These are phyloP conservation scores for Haplosporangium gracile DNA, from an alignment of 192 early-diverging fungal species.

Conservation along the genomic window DNA sequence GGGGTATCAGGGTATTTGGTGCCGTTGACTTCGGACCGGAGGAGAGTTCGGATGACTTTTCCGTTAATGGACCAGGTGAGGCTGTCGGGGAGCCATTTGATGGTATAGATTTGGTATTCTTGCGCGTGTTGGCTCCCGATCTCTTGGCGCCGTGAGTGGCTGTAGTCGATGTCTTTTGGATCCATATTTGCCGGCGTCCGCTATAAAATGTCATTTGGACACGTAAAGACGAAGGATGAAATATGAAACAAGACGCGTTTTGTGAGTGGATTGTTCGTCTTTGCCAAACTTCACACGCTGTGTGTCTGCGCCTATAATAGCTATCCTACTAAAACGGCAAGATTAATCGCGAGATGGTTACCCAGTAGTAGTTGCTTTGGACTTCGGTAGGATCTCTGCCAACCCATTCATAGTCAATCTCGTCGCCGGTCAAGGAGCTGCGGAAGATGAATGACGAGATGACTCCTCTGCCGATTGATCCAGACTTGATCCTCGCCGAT, in stretches of 20 bases:
- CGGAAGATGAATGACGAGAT: conserved; percentile 66
- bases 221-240: background rate
- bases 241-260: background rate
- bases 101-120: conserved; percentile 67
- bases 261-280: background rate
- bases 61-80: conserved; percentile 73
- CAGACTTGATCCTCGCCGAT: conserved; percentile 53
- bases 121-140: conserved; percentile 61
- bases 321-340: background rate
- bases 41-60: conserved; percentile 59
- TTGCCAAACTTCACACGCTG: background rate
- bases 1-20: conserved; percentile 65
- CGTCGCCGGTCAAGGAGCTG: conserved; percentile 63
- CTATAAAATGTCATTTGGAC: conserved; percentile 20
- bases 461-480: conserved; percentile 61
- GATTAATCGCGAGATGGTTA: background rate
- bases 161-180: conserved; percentile 55
- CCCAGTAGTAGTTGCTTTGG: conserved; percentile 53
- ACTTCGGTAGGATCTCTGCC: conserved; percentile 64
- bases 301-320: background rate
- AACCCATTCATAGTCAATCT: conserved; percentile 76
- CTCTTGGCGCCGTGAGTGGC: conserved; percentile 20
- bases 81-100: conserved; percentile 66
- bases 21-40: conserved; percentile 61
- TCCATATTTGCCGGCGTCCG: conserved; percentile 38